These are phyloP conservation scores for Botrytis paeoniae DNA, from an alignment of 2,329 filamentous ascomycete genomes.

Conservation along the genomic window DNA sequence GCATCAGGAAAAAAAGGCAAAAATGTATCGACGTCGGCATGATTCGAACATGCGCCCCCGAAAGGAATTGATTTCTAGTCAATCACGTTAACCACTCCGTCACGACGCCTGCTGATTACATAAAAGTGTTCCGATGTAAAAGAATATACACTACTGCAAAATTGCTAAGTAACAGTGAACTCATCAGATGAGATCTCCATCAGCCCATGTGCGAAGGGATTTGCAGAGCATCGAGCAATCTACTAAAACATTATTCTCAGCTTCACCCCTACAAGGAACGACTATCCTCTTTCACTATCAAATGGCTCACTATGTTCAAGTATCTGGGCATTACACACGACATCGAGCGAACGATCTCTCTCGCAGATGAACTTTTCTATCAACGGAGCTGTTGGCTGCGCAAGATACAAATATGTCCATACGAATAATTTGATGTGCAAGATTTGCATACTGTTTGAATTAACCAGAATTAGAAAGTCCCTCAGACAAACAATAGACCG, in stretches of 20 bases:
- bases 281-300: not conserved
- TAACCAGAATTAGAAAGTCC: no score
- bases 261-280: not conserved
- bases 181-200: not conserved
- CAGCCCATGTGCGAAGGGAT: not conserved
- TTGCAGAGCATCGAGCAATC: not conserved
- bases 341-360: not conserved
- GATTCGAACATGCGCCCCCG: slow-evolving; percentile 18
- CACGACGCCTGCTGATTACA: not conserved
- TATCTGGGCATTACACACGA: not conserved
- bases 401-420: not conserved
- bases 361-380: not conserved
- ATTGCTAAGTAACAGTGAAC: not conserved
- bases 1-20: not conserved
- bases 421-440: not conserved
- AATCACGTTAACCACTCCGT: slow-evolving; percentile 18
- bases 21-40: slow-evolving; percentile 7
- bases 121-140: accelerated
- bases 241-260: not conserved
- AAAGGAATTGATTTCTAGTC: slow-evolving; percentile 19
- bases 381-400: not conserved
- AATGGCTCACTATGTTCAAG: not conserved
- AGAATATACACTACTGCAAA: accelerated
- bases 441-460: not conserved
- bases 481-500: not conserved